A percentile compares a stretch with the other conserved stretches of the same genome.
phyloP scores from a whole-genome alignment of 2,329 filamentous ascomycete species.

The Ophiostoma ulmi region DNA sequence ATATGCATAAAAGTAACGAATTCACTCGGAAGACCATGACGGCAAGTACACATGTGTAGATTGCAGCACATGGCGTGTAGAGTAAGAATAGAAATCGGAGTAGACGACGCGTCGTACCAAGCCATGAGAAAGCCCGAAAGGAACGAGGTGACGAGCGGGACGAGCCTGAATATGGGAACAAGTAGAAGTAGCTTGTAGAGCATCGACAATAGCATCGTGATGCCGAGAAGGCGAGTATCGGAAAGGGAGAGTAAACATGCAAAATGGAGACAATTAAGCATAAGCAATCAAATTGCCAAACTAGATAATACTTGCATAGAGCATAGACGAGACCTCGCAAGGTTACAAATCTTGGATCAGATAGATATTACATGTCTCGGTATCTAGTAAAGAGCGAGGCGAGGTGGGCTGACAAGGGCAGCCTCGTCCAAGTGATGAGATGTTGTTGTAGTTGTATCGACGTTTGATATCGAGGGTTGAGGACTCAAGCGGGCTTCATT shows the following conservation, averaged over 20 bases:
- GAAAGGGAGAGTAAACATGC: not conserved
- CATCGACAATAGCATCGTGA: not conserved
- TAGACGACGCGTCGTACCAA: not conserved
- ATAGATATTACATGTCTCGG: not conserved
- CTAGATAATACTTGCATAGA: not conserved
- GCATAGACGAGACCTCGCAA: not conserved
- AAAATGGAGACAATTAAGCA: not conserved
- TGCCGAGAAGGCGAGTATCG: conserved; percentile 2
- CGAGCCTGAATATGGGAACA: not conserved
- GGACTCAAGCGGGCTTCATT: no score
- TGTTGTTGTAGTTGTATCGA: not conserved
- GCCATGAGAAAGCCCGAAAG: conserved; percentile 1
- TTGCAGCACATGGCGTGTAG: conserved; percentile 1
- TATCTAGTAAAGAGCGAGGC: not conserved
- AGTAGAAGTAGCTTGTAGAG: not conserved
- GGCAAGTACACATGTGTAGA: conserved; percentile 11
- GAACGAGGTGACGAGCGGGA: not conserved
- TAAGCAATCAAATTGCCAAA: not conserved
- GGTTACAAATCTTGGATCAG: not conserved
- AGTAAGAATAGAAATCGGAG: not conserved
- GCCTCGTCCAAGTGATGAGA: not conserved
- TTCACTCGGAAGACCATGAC: not conserved
- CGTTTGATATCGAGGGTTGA: no score
- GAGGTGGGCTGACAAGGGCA: conserved; percentile 2
- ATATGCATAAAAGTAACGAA: not conserved